phyloP scores from a whole-genome alignment of 2,329 filamentous ascomycete genomes.

The Myriosclerotinia curreyana region DNA sequence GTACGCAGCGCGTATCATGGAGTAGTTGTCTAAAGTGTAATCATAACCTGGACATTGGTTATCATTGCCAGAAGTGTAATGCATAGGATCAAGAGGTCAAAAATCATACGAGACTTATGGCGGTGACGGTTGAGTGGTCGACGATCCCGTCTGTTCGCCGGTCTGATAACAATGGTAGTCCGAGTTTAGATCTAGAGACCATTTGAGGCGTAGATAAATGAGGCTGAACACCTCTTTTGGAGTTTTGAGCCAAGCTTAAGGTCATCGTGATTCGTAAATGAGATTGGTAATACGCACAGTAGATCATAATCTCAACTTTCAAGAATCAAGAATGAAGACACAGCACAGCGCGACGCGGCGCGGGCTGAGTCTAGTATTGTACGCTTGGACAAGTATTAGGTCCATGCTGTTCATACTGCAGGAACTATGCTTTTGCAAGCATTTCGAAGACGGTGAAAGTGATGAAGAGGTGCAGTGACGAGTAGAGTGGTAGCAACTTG shows the following conservation, averaged over 20 bases:
- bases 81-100: background rate
- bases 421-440: conserved; percentile 2
- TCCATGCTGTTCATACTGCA: conserved; percentile 8
- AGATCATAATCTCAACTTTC: background rate
- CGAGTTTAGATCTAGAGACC: background rate
- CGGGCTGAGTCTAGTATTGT: too few relatives aligned
- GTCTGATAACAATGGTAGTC: background rate
- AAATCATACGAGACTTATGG: background rate
- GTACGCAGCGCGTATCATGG: too few relatives aligned
- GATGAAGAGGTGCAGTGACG: background rate
- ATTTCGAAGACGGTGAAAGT: background rate
- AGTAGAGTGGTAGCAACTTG: background rate
- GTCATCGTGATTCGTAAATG: background rate
- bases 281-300: background rate
- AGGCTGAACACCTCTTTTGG: background rate
- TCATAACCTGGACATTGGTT: background rate
- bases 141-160: conserved; percentile 1
- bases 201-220: background rate
- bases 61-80: conserved; percentile 1
- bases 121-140: background rate
- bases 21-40: background rate
- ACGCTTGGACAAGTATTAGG: conserved; percentile 16
- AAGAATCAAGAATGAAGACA: background rate
- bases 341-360: background rate
- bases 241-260: background rate